These are phyloP conservation scores for Andalucia godoyi DNA, from an alignment of 78 protist species.

Conservation along the genomic window DNA sequence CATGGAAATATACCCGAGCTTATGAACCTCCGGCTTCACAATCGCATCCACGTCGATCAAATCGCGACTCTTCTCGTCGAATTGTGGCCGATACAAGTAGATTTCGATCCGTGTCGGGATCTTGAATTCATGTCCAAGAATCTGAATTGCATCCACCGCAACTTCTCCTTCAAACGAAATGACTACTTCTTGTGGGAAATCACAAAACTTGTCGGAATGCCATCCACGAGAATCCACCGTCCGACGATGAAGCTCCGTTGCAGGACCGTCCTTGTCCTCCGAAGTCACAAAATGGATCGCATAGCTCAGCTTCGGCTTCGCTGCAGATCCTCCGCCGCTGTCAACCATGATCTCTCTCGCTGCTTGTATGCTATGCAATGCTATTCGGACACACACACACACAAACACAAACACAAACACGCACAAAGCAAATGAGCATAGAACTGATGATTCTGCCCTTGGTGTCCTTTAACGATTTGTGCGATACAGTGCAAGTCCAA, in stretches of 20 bases:
- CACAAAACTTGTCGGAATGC: conserved; percentile 15
- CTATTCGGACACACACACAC: too few relatives aligned
- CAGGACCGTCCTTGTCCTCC: conserved; percentile 13
- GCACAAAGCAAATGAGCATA: too few relatives aligned
- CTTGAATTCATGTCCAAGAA: conserved; percentile 21
- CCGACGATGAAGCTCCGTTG: conserved; percentile 3
- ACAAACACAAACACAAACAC: too few relatives aligned
- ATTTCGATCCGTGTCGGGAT: conserved; percentile 26
- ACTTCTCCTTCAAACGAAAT: conserved; percentile 2
- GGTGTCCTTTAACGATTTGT: too few relatives aligned
- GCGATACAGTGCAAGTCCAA: too few relatives aligned
- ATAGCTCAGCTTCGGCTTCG: not conserved
- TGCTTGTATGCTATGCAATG: too few relatives aligned
- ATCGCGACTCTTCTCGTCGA: not conserved
- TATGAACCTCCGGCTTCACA: not conserved
- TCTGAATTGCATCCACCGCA: not conserved
- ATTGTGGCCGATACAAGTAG: not conserved
- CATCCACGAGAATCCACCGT: conserved; percentile 14
- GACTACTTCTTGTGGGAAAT: conserved; percentile 29
- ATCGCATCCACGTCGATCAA: not conserved
- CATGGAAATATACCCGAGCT: conserved; percentile 25
- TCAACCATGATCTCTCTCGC: too few relatives aligned
- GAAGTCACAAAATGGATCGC: not conserved
- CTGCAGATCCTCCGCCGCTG: not conserved
- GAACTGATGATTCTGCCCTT: too few relatives aligned